A percentile compares a stretch with the other conserved stretches of the same genome.
Evolutionary conservation across 2,329 filamentous ascomycete species (phyloP).

Genomic region (Neurospora crassa): DNA sequence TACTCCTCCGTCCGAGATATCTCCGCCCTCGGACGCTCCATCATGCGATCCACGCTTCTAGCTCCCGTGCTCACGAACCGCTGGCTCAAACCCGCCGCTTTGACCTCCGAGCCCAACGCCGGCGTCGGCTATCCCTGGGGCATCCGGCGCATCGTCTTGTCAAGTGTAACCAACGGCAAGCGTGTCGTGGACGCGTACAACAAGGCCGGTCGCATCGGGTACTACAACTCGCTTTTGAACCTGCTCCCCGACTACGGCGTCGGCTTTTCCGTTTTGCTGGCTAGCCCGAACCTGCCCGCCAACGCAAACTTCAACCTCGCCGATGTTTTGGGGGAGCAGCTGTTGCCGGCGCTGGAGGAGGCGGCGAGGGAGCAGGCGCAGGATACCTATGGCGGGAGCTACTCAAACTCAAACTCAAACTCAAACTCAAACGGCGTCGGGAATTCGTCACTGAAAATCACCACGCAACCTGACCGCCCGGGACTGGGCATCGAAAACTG

Average conservation of each 20-base stretch:
- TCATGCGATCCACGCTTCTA: slow-evolving; percentile 29
- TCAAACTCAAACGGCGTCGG: not conserved
- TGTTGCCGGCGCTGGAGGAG: slow-evolving; percentile 17
- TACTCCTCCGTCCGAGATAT: slow-evolving; percentile 34
- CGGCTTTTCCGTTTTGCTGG: slow-evolving; percentile 20
- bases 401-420: too few species aligned
- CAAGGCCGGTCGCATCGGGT: slow-evolving; percentile 18
- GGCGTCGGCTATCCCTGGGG: slow-evolving; percentile 36
- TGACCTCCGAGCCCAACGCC: slow-evolving; percentile 27
- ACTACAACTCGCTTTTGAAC: slow-evolving; percentile 18
- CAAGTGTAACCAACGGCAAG: slow-evolving; percentile 16
- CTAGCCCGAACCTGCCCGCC: slow-evolving; percentile 14
- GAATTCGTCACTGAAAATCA: slow-evolving; percentile 9
- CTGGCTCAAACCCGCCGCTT: slow-evolving; percentile 33
- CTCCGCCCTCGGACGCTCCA: slow-evolving; percentile 31
- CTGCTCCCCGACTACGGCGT: slow-evolving; percentile 16
- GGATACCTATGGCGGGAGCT: slow-evolving; percentile 10
- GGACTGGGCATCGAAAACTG: slow-evolving; percentile 14
- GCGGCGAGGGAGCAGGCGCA: slow-evolving; percentile 14
- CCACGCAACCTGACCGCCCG: slow-evolving; percentile 13
- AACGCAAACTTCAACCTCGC: slow-evolving; percentile 15
- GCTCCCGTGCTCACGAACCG: slow-evolving; percentile 26
- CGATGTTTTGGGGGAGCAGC: slow-evolving; percentile 11
- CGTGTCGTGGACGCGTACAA: slow-evolving; percentile 22
- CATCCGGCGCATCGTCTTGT: slow-evolving; percentile 24